These are phyloP conservation scores for Citrus australasica DNA, from an alignment of 345 rosid species.

Conservation along the genomic window DNA sequence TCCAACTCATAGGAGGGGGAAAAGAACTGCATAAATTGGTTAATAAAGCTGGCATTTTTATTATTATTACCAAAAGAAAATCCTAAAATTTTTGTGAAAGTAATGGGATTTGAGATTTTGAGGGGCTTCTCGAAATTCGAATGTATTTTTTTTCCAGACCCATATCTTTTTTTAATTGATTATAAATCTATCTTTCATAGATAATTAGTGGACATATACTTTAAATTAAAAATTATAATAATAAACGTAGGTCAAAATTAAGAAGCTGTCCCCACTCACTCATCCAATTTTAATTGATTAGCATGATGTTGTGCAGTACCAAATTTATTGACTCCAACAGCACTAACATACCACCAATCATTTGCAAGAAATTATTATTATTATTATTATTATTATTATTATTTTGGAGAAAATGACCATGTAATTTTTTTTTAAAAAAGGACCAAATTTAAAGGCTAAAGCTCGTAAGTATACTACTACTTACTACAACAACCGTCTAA, in stretches of 20 bases:
- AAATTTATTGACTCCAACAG: constrained; percentile 37
- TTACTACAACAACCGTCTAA: not conserved
- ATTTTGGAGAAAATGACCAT: not conserved
- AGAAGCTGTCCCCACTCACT: constrained; percentile 13
- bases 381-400: not conserved
- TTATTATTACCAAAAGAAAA: not conserved
- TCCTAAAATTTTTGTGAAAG: not conserved
- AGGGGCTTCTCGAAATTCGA: not conserved
- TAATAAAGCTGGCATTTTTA: not conserved
- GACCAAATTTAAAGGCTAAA: not conserved
- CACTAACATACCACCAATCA: constrained; percentile 40
- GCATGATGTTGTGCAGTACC: constrained; percentile 30
- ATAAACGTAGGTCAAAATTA: constrained; percentile 5
- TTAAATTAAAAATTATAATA: not conserved
- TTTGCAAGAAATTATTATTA: constrained; percentile 18
- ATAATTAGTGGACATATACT: not conserved
- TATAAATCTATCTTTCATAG: not conserved
- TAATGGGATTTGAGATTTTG: not conserved
- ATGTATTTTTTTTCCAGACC: not conserved
- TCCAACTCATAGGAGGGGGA: not conserved
- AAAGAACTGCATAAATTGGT: not conserved
- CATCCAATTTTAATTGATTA: constrained; percentile 19
- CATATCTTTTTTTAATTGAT: not conserved
- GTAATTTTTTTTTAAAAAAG: not conserved
- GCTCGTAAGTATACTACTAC: not conserved